Base-by-base conservation (phyloP, 1,139 yeast species). In the Arxiozyma slooffiae region DNA sequence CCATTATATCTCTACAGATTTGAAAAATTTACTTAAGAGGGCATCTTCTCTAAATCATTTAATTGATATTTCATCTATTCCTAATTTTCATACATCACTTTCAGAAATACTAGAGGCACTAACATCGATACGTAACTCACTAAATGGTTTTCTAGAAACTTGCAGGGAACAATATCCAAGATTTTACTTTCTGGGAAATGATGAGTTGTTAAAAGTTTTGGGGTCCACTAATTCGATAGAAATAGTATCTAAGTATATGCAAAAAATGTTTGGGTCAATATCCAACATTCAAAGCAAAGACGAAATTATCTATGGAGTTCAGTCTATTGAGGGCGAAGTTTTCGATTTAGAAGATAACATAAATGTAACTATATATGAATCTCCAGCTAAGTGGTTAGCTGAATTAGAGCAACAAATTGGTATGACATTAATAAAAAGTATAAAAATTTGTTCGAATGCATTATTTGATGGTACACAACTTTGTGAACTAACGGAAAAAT, bases 111-210 rank as follows among this genome's bases (percentile, higher is more conserved):
- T 75, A 2, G 87, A 81, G 0, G 74, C 82, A 38, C 71, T 90
- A 41, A 62, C 61, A 2, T 79, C 76, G 56, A 78, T 88, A 2
- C 77, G 82, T 50, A 78, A 76, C 50, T 83, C 96, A 0, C 73
- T 92, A 18, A 75, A 82, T 1, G 94, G 86, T 17, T 92, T 82
- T 63, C 72, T 90, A 46, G 97, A 90, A 59, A 78, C 76, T 44
- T 96, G 90, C 61, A 71, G 97, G 56, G 84, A 79, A 47, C 56
- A 75, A 2, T 90, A 85, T 60, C 92, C 96, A 0, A 73, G 97
- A 45, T 85, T 90, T 53, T 89, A 84, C 60, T 90, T 92, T 61
- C 71, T 92, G 40, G 97, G 97, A 7, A 92, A 92, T 62, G 96
- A 89, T 56, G 97, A 90, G 63, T 70, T 92, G 41, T 69, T 92